Percentiles rank a stretch among this genome's conserved stretches.
Conservation (phyloP, 805 yeast species). For the Metschnikowia cerradonensis region DNA sequence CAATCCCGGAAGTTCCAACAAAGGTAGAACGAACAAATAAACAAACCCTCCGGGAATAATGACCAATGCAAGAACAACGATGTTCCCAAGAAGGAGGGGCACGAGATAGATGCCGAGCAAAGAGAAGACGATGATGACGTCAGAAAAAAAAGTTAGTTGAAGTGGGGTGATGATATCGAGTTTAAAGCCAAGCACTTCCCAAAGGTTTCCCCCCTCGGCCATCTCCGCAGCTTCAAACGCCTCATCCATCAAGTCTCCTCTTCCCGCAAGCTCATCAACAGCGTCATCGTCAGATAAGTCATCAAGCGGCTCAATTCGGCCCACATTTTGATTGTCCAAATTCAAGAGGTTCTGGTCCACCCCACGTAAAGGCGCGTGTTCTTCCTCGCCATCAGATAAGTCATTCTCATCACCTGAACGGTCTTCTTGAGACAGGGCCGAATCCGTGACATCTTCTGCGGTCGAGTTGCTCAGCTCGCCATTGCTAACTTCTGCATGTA, state of each 20-base stretch:
- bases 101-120: conserved; percentile 42
- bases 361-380: neutral
- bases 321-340: neutral
- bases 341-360: neutral
- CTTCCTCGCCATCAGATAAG: neutral
- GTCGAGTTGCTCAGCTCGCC: neutral
- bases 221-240: conserved; percentile 16
- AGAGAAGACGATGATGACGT: conserved; percentile 31
- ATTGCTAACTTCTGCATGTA: neutral
- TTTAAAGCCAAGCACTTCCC: conserved; percentile 34
- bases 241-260: conserved; percentile 13
- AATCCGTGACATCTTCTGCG: neutral
- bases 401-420: neutral
- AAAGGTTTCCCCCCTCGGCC: conserved; percentile 23
- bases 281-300: conserved; percentile 12
- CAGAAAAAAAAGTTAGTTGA: conserved; percentile 29
- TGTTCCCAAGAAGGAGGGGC: conserved; percentile 46
- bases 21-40: neutral
- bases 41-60: neutral
- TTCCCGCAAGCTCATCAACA: conserved; percentile 14
- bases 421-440: neutral
- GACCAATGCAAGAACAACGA: conserved; percentile 3
- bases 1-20: neutral
- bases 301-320: neutral
- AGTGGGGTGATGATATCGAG: conserved; percentile 35